Evolutionary conservation across 306 rosid species (phyloP).

Genomic region (Herpetospermum pedunculosum): DNA sequence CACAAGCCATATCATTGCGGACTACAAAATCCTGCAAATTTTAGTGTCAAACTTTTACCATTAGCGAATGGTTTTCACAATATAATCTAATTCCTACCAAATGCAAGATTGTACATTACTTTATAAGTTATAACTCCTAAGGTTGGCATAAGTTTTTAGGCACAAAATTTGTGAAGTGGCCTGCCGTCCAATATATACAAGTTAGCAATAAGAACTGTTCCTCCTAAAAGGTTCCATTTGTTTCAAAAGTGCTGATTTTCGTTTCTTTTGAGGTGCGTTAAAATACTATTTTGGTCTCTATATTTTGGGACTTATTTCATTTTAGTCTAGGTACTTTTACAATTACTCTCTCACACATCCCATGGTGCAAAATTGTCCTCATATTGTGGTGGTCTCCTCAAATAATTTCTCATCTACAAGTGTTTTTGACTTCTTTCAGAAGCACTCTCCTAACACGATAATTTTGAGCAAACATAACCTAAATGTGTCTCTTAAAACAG

Average conservation of each 20-base stretch:
- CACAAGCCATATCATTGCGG: constrained; percentile 85
- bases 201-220: background rate
- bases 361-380: no score
- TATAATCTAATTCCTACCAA: background rate
- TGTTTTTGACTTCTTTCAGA: background rate
- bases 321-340: no score
- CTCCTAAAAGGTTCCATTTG: background rate
- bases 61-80: background rate
- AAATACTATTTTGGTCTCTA: no score
- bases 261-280: background rate
- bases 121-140: no score
- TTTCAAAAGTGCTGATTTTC: background rate
- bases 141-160: background rate
- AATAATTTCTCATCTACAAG: no score
- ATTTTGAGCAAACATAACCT: background rate
- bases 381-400: no score
- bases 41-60: background rate
- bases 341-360: no score
- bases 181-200: background rate
- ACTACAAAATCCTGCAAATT: constrained; percentile 78
- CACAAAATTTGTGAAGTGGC: background rate
- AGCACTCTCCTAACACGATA: background rate
- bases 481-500: background rate
- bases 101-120: background rate
- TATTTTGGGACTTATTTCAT: no score